Conservation (phyloP, 768 basidiomycete genomes). For the Agaricus bisporus region DNA sequence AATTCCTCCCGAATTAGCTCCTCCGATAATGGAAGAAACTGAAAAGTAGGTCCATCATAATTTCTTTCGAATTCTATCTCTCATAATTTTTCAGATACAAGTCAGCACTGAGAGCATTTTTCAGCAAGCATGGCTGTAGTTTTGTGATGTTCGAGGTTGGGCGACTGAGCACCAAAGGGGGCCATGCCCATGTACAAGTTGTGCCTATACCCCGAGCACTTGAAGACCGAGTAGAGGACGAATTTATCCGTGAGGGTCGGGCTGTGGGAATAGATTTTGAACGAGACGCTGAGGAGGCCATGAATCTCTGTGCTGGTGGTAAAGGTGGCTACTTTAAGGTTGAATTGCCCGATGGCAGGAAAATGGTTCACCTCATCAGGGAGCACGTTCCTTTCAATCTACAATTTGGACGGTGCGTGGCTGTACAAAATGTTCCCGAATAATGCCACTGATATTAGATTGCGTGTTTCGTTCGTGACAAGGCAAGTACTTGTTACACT, state of each 20-base stretch:
- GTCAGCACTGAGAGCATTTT: conserved; percentile 63
- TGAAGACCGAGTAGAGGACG: conserved; percentile 56
- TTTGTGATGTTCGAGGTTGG: conserved; percentile 87
- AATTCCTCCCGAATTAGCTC: conserved; percentile 72
- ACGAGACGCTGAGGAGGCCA: conserved; percentile 55
- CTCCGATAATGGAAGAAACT: conserved; percentile 76
- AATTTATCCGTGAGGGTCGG: conserved; percentile 69
- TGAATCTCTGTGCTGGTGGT: conserved; percentile 45
- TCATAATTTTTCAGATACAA: conserved; percentile 55
- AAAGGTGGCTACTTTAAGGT: conserved; percentile 83
- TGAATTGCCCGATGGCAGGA: conserved; percentile 80
- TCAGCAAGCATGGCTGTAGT: conserved; percentile 58
- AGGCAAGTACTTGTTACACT: conserved; percentile 81
- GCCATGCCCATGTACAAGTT: conserved; percentile 91
- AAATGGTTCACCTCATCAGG: conserved; percentile 82
- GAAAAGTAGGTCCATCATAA: conserved; percentile 42
- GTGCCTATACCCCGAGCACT: conserved; percentile 69
- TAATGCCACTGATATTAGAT: conserved; percentile 8
- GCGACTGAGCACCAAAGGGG: conserved; percentile 76
- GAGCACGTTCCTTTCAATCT: conserved; percentile 76
- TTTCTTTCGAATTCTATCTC: not conserved
- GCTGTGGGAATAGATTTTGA: conserved; percentile 70
- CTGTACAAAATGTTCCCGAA: not conserved
- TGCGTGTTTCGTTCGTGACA: conserved; percentile 3
- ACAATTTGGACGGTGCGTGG: conserved; percentile 88